A percentile compares a stretch with the other conserved stretches of the same genome.
Conservation (phyloP, 2,329 filamentous ascomycete genomes). For the Hypoxylon sp. region DNA sequence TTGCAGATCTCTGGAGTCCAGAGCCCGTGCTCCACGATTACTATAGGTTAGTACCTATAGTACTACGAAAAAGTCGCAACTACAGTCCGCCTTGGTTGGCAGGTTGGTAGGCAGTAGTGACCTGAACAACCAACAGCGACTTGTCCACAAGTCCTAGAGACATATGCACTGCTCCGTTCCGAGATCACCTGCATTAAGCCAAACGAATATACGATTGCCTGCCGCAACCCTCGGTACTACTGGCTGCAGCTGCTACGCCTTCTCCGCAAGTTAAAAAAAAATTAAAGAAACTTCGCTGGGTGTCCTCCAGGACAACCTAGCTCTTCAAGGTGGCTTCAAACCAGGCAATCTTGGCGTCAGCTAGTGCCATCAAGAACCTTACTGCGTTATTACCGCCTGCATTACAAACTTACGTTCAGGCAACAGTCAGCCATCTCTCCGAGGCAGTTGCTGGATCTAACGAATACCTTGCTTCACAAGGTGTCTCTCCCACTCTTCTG, state of each 20-base stretch:
- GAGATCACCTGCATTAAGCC: conserved; percentile 38
- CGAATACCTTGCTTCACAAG: conserved; percentile 67
- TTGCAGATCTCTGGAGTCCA: conserved; percentile 31
- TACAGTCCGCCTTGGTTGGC: conserved; percentile 18
- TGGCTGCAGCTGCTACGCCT: conserved; percentile 37
- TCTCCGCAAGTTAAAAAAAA: conserved; percentile 47
- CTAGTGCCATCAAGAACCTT: conserved; percentile 74
- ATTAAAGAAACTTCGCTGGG: conserved; percentile 48
- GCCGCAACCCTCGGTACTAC: conserved; percentile 42
- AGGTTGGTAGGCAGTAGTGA: conserved; percentile 8
- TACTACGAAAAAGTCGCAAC: conserved; percentile 24
- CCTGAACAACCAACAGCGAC: conserved; percentile 18
- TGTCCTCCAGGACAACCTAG: conserved; percentile 59
- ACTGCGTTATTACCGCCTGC: conserved; percentile 64
- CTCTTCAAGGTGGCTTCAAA: conserved; percentile 73
- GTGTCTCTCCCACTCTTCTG: conserved; percentile 64
- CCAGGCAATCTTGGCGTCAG: conserved; percentile 71
- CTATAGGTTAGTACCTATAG: conserved; percentile 26
- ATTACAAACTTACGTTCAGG: conserved; percentile 69
- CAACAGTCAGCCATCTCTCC: conserved; percentile 65
- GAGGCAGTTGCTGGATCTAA: conserved; percentile 64
- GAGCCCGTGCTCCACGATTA: conserved; percentile 29
- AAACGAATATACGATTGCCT: conserved; percentile 37
- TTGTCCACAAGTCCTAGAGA: conserved; percentile 40
- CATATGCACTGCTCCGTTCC: conserved; percentile 41